Evolutionary conservation across 345 rosid species (phyloP).

Genomic region (Gossypium anomalum): DNA sequence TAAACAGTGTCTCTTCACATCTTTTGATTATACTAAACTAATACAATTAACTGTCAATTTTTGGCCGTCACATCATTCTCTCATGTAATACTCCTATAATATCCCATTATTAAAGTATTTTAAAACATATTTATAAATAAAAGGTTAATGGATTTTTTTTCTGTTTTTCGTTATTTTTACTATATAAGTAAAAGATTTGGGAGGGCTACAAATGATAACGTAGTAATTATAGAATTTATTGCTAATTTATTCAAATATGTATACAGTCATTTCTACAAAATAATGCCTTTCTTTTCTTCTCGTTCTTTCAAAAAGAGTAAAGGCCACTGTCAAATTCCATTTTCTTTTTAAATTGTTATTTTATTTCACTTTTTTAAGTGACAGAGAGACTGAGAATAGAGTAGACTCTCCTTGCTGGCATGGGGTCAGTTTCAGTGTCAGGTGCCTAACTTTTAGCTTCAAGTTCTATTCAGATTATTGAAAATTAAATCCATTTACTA

Average conservation of each 20-base stretch:
- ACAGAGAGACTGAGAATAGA: not conserved
- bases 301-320: not conserved
- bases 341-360: not conserved
- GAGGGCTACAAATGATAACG: no score
- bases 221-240: no score
- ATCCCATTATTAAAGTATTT: not conserved
- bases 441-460: not conserved
- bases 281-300: not conserved
- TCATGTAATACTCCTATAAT: not conserved
- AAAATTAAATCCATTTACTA: not conserved
- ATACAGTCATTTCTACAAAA: no score
- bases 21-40: not conserved
- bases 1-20: not conserved
- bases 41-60: not conserved
- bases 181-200: no score
- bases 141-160: no score
- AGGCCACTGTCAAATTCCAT: not conserved
- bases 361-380: not conserved
- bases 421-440: conserved; percentile 16
- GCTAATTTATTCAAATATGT: no score
- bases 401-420: conserved; percentile 8
- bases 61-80: not conserved
- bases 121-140: no score
- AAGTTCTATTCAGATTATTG: not conserved
- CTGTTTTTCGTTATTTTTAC: no score